Percentiles rank a stretch among this genome's conserved stretches.
Conservation (phyloP, 148 eudicot species). For the Chenopodium album region DNA sequence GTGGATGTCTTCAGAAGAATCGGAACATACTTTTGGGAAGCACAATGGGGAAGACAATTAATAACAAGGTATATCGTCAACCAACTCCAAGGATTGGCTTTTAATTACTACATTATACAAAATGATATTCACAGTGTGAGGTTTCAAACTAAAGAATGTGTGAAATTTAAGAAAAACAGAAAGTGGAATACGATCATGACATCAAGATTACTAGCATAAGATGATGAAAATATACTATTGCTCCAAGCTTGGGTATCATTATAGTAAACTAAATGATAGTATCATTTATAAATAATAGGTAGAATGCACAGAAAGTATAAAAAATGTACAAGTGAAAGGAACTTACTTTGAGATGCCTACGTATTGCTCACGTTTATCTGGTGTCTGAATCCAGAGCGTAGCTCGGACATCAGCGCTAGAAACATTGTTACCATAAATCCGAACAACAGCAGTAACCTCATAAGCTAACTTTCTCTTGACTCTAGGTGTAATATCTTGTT, state of each 20-base stretch:
- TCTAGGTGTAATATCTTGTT: conserved; percentile 78
- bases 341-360: conserved; percentile 73
- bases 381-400: conserved; percentile 75
- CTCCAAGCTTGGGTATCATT: background rate
- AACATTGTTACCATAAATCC: conserved; percentile 78
- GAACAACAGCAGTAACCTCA: conserved; percentile 62
- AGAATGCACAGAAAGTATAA: background rate
- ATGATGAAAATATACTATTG: background rate
- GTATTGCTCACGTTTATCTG: conserved; percentile 80
- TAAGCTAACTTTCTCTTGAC: conserved; percentile 77
- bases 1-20: background rate
- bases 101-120: background rate
- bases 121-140: no score
- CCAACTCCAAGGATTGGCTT: background rate
- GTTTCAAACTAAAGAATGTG: no score
- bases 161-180: no score
- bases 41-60: background rate
- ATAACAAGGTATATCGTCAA: background rate
- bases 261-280: background rate
- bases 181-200: background rate
- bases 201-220: background rate
- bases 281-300: no score
- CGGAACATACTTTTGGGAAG: background rate
- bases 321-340: background rate
- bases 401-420: conserved; percentile 55